phyloP scores from a whole-genome alignment of 306 rosid genomes.

The Trifolium pratense region DNA sequence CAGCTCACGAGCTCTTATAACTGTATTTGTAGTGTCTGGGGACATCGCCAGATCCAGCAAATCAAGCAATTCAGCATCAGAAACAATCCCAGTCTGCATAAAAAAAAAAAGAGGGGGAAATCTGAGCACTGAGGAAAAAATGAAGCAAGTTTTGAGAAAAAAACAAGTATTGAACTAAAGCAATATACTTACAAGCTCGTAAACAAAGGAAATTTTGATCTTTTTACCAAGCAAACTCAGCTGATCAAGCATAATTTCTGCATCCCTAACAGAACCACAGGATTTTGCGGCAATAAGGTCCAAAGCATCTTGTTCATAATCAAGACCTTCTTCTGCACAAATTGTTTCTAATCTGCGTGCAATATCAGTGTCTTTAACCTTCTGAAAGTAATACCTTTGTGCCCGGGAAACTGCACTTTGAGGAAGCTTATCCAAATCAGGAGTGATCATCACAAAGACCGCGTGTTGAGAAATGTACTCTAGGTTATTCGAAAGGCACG shows the following conservation, averaged over 20 bases:
- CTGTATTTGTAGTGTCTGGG: slow-evolving; percentile 79
- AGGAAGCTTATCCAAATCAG: slow-evolving; percentile 74
- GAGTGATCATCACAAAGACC: slow-evolving; percentile 81
- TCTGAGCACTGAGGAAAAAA: slow-evolving; percentile 18
- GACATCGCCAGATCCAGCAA: slow-evolving; percentile 90
- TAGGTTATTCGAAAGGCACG: slow-evolving; percentile 61
- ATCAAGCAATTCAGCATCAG: slow-evolving; percentile 80
- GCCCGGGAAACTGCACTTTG: slow-evolving; percentile 69
- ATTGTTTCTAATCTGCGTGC: slow-evolving; percentile 61
- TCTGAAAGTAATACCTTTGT: slow-evolving; percentile 76
- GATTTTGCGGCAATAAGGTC: slow-evolving; percentile 74
- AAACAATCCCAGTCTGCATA: slow-evolving; percentile 80
- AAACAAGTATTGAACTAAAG: slow-evolving; percentile 14
- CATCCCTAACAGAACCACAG: slow-evolving; percentile 86
- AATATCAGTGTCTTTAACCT: slow-evolving; percentile 70
- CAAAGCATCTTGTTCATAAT: slow-evolving; percentile 71
- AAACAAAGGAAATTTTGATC: slow-evolving; percentile 62
- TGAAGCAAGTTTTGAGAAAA: background rate
- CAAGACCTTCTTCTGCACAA: slow-evolving; percentile 68
- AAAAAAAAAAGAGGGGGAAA: slow-evolving; percentile 36
- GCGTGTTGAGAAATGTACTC: slow-evolving; percentile 64
- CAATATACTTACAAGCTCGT: slow-evolving; percentile 73
- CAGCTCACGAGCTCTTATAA: slow-evolving; percentile 75
- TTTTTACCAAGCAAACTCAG: slow-evolving; percentile 80
- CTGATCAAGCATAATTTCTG: slow-evolving; percentile 93